Conservation (phyloP, 176 grass and related monocot genomes). For the Oryza rufipogon region DNA sequence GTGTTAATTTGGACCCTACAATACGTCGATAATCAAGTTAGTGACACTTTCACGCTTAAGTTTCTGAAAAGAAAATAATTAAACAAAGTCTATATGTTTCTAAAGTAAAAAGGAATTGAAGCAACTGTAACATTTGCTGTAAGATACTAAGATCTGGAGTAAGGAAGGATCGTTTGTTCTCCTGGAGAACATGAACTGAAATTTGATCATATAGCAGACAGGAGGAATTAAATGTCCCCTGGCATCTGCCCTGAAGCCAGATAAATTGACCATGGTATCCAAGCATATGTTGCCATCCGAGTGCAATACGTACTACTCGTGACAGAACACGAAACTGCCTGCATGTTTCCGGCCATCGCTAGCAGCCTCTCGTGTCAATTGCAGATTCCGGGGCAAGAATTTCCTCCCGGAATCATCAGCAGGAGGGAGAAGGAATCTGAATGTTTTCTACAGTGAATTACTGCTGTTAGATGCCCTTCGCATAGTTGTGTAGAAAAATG, state of each 20-base stretch:
- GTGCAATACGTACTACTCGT: slow-evolving; percentile 25
- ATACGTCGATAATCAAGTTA: not conserved
- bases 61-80: not conserved
- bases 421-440: slow-evolving; percentile 33
- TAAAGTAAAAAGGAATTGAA: not conserved
- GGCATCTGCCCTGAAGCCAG: slow-evolving; percentile 9
- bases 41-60: slow-evolving; percentile 43
- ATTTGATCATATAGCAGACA: not conserved
- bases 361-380: slow-evolving; percentile 31
- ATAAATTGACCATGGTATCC: not conserved
- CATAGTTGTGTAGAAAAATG: slow-evolving; percentile 23
- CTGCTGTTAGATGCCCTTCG: slow-evolving; percentile 22
- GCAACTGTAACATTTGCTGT: not conserved
- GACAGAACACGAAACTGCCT: slow-evolving; percentile 45
- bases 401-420: slow-evolving; percentile 35
- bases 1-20: slow-evolving; percentile 20
- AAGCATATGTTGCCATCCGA: slow-evolving; percentile 12
- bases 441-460: slow-evolving; percentile 23
- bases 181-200: slow-evolving; percentile 9
- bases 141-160: not conserved
- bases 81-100: not conserved
- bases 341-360: slow-evolving; percentile 30
- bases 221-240: not conserved
- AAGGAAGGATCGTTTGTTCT: slow-evolving; percentile 14
- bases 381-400: slow-evolving; percentile 40